Base-by-base conservation (phyloP, 2,329 filamentous ascomycete species). In the Fusarium sororula region DNA sequence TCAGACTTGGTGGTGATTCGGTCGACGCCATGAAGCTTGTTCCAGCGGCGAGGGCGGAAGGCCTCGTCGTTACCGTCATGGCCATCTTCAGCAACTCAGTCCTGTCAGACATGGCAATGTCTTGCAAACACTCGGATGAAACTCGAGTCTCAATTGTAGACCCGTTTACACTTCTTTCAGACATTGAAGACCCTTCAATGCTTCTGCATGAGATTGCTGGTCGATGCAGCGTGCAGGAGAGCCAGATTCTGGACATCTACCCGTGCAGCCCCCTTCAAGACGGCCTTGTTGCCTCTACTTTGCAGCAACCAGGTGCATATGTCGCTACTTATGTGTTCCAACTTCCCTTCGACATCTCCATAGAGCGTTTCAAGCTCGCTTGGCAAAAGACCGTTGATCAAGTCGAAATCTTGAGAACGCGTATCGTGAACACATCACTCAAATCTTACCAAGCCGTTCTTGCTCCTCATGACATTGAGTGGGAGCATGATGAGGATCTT, bases 1-100 rank as follows among this genome's bases (percentile, higher is more conserved):
- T 87, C 70, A 80, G 80, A 0, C 80, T 87, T 3, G 85, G 85
- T 1, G 85, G 86, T 6, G 78, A 80, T 37, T 80, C 78, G 2
- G 70, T 80, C 14, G 65, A 68, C 1, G 77, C 78, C 17, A 80
- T 80, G 75, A 75, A 75, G 24, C 63, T 80, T 22, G 77, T 78
- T 12, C 35, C 70, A 4, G 57, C 71, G 0, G 66, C 77, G 3
- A 72, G 74, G 14, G 45, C 61, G 5, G 68, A 79, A 20, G 70
- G 61, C 7, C 35, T 79, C 17, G 17, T 50, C 5, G 32, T 75
- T 2, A 66, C 18, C 9, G 73, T 75, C n/a, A 62, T 69, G 54
- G 48, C 44, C 22, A 63, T 75, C n/a, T 72, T 75, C 55, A 66
- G 44, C 20, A 53, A 39, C 10, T 70, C 73, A 4, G 18, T 64